Evolutionary conservation across 2,329 filamentous ascomycete species (phyloP).

Genomic region (Fusarium chaquense): DNA sequence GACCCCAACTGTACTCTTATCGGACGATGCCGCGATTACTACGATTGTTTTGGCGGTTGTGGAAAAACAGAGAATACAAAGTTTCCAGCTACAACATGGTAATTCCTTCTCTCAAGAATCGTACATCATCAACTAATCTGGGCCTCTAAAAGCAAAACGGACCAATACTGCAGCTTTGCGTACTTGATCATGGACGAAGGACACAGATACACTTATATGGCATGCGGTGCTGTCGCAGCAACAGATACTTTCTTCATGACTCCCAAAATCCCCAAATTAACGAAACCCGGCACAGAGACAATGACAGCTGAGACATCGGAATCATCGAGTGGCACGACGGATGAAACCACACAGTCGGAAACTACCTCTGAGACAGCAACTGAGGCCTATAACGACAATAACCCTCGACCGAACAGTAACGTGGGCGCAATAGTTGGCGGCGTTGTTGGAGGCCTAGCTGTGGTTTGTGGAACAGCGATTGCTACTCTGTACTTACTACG

Average conservation of each 20-base stretch:
- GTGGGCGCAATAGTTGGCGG: slow-evolving; percentile 52
- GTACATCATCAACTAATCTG: neutral
- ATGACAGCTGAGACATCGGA: slow-evolving; percentile 8
- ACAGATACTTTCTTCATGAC: slow-evolving; percentile 45
- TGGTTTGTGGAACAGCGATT: slow-evolving; percentile 37
- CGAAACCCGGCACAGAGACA: slow-evolving; percentile 17
- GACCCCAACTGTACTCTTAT: slow-evolving; percentile 50
- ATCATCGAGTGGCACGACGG: slow-evolving; percentile 4
- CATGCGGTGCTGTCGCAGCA: slow-evolving; percentile 48
- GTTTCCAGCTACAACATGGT: slow-evolving; percentile 54
- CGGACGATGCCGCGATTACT: slow-evolving; percentile 52
- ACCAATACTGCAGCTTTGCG: slow-evolving; percentile 51
- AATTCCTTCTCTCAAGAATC: neutral
- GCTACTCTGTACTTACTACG: slow-evolving; percentile 4
- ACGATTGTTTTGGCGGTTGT: slow-evolving; percentile 51
- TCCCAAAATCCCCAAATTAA: slow-evolving; percentile 18
- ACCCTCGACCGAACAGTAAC: slow-evolving; percentile 32
- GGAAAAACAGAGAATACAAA: slow-evolving; percentile 38
- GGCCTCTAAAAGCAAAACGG: neutral
- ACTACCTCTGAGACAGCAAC: slow-evolving; percentile 7
- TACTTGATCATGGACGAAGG: slow-evolving; percentile 50
- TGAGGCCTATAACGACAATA: neutral
- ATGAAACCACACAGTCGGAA: slow-evolving; percentile 5
- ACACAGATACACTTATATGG: slow-evolving; percentile 53
- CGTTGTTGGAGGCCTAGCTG: slow-evolving; percentile 51